phyloP scores from a whole-genome alignment of 176 grass and related monocot genomes.

The Elaeis guineensis region DNA sequence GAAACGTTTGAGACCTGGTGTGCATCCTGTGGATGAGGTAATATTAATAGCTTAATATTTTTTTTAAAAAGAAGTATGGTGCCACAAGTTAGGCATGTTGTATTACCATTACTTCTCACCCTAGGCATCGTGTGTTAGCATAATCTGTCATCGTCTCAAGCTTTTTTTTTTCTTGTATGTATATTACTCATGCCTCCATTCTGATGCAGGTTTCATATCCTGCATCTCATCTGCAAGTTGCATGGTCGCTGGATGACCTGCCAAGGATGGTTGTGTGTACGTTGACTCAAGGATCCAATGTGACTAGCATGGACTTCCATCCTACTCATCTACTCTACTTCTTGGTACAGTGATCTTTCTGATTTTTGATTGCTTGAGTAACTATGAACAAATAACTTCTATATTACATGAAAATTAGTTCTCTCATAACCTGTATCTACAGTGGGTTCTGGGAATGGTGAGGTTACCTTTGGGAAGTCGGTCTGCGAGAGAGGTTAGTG shows the following conservation, averaged over 20 bases:
- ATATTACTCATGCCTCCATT: too few relatives aligned
- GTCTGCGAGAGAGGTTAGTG: conserved; percentile 61
- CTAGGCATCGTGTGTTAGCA: too few relatives aligned
- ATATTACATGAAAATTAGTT: not conserved
- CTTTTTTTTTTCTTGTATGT: too few relatives aligned
- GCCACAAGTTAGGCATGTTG: too few relatives aligned
- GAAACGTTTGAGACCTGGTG: conserved; percentile 68
- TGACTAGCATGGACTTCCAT: conserved; percentile 97
- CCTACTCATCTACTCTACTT: conserved; percentile 69
- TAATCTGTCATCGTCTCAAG: too few relatives aligned
- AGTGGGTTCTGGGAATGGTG: conserved; percentile 85
- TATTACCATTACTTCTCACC: too few relatives aligned
- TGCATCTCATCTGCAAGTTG: conserved; percentile 49
- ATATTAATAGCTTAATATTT: not conserved
- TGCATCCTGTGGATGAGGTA: conserved; percentile 87
- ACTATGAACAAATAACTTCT: too few relatives aligned
- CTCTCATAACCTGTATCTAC: conserved; percentile 1
- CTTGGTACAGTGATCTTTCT: conserved; percentile 43
- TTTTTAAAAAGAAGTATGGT: too few relatives aligned
- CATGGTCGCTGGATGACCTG: conserved; percentile 85
- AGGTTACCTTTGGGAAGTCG: conserved; percentile 89
- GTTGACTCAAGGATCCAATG: conserved; percentile 66
- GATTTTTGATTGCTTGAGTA: not conserved
- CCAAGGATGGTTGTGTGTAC: conserved; percentile 67
- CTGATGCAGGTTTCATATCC: conserved; percentile 64